Conservation (phyloP, 164 flowering plant species). For the Vitis vinifera region ASM3070453v1 NC_081817.1:1115501-1116000, state of each 20-base stretch:
- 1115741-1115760: slow-evolving; percentile 94
- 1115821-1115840: slow-evolving; percentile 65
- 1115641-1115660: no score
- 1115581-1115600: no score
- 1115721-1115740: slow-evolving; percentile 80
- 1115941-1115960: not conserved
- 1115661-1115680: not conserved
- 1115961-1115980: no score
- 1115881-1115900: slow-evolving; percentile 94
- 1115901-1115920: slow-evolving; percentile 79
- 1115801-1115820: slow-evolving; percentile 88
- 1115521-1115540: no score
- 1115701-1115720: slow-evolving; percentile 1
- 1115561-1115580: no score
- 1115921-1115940: slow-evolving; percentile 93
- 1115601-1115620: no score
- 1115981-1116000: no score
- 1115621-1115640: no score
- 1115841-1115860: slow-evolving; percentile 61
- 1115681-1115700: not conserved
- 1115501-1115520: no score
- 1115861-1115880: slow-evolving; percentile 83
- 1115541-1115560: no score
- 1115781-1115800: slow-evolving; percentile 79
- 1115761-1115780: slow-evolving; percentile 95